Base-by-base conservation (phyloP, 805 yeast genomes). In the Ogataea naganishii region DNA sequence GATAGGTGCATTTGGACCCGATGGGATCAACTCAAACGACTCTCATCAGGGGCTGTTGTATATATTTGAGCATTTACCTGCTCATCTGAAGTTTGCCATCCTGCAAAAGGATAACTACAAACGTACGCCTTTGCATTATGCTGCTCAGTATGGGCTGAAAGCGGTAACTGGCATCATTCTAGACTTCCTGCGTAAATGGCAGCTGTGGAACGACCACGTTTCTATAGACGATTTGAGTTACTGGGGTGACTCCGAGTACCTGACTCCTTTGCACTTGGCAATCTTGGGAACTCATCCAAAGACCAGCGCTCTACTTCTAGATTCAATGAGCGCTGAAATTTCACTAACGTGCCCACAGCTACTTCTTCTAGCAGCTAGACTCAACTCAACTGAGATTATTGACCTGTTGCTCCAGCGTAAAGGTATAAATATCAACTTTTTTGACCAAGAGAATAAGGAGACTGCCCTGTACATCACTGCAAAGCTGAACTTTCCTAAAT, bases 111-210 rank as follows among this genome's bases (percentile, higher is more conserved):
- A 88, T 51, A 75, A 71, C 35, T 82, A 84, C 48, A 66, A 65
- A 37, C 68, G 96, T 36, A 81, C 95, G 0, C 95, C 96, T 0
- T 60, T 89, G 32, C 96, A 89, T 56, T 88, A 88, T 51, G 78
- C 94, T 13, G 77, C 92, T 3, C 92, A 84, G 44, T 85, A 76
- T 51, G 96, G 96, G 0, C 62, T 88, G 33, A 72, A 69, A 34
- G 72, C 70, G 30, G 73, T 79, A 21, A 64, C 84, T 3, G 58
- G 59, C 10, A 62, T 74, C 16, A 62, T 88, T 19, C 58, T 86
- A 11, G 63, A 64, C 21, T 68, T 64, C 41, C 49, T 82, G 35
- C 56, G 60, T 33, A 55, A 66, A 24, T 81, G 94, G 89, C 56
- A 61, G 2, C 64, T 75, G 31, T 68, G 75, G 61, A 62, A 68